Evolutionary conservation across 2,329 filamentous ascomycete genomes (phyloP).

Genomic region (Diaporthe citriasiana): DNA sequence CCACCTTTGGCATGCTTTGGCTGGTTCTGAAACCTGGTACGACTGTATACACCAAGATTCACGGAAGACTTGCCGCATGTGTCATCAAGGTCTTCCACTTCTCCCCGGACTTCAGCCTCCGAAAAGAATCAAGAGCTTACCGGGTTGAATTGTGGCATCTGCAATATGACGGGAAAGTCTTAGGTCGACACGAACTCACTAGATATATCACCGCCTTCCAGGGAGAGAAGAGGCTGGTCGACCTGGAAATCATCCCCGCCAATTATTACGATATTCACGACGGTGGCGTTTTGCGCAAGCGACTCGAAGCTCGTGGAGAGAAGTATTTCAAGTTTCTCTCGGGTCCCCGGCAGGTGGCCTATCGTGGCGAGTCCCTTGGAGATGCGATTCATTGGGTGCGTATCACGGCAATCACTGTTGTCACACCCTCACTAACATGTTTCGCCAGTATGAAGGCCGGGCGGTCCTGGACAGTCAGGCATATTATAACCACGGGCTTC

Average conservation of each 20-base stretch:
- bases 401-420: too few relatives aligned
- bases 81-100: neutral
- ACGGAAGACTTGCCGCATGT: neutral
- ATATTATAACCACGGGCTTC: neutral
- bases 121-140: neutral
- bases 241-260: neutral
- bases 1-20: neutral
- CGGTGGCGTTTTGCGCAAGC: neutral
- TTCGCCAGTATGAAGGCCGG: neutral
- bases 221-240: neutral
- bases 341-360: neutral
- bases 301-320: neutral
- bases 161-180: neutral
- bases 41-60: slow-evolving; percentile 1
- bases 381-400: neutral
- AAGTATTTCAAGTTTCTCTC: neutral
- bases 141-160: neutral
- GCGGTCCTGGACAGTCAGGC: neutral
- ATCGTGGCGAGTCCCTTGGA: neutral
- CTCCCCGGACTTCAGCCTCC: neutral
- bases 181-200: neutral
- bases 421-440: too few relatives aligned
- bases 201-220: neutral
- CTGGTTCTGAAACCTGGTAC: slow-evolving; percentile 6
- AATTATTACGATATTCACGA: neutral